These are phyloP conservation scores for Alternaria consortialis DNA, from an alignment of 2,329 filamentous ascomycete species.

Conservation along the genomic window DNA sequence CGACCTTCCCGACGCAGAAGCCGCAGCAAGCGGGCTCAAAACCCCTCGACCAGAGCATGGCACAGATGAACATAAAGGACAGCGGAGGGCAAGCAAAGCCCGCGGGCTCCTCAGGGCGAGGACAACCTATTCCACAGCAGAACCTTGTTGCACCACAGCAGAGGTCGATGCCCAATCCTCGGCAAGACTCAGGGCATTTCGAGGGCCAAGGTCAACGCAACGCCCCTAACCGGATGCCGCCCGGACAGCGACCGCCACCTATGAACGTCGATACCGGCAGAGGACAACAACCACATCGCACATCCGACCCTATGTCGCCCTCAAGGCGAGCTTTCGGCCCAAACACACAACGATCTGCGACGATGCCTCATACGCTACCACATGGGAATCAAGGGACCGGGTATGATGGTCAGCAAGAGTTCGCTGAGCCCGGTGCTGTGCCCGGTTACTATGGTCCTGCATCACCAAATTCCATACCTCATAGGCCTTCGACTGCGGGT, in stretches of 20 bases:
- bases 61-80: constrained; percentile 45
- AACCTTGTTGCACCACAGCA: constrained; percentile 32
- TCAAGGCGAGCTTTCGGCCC: constrained; percentile 42
- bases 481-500: constrained; percentile 49
- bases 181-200: constrained; percentile 49
- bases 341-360: constrained; percentile 47
- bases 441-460: constrained; percentile 50
- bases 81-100: constrained; percentile 24
- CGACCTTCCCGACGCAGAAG: constrained; percentile 53
- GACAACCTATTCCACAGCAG: constrained; percentile 33
- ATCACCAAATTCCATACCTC: constrained; percentile 46
- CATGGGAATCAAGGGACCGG: constrained; percentile 20
- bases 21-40: constrained; percentile 20
- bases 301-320: constrained; percentile 37
- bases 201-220: constrained; percentile 40
- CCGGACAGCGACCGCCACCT: constrained; percentile 37
- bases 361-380: constrained; percentile 48
- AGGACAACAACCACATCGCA: constrained; percentile 25
- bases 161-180: constrained; percentile 31
- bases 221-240: constrained; percentile 35
- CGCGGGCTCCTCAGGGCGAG: constrained; percentile 32
- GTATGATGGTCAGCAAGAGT: constrained; percentile 40
- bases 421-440: constrained; percentile 46
- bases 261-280: constrained; percentile 29
- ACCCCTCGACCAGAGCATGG: constrained; percentile 47